Evolutionary conservation across 768 basidiomycete genomes (phyloP), one percentile per base, ranked within the genome.

Genomic region (Suillus hirtellus): DNA sequence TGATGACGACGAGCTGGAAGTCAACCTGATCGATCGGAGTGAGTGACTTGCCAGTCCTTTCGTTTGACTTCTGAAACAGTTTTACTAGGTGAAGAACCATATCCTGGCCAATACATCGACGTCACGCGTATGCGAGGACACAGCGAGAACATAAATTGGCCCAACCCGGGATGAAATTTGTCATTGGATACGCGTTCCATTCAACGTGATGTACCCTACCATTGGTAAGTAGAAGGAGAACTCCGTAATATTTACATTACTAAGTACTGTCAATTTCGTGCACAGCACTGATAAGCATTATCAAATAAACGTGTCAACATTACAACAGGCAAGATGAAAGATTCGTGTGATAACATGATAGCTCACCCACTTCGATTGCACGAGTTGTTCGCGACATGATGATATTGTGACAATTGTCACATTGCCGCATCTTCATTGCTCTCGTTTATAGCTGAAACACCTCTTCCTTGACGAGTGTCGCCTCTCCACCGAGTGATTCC

Each of bases 71-170:
- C 67, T 72, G 63, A 65, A 62, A 60, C 68, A 11, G 56, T 60
- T 37, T 61, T 65, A 31, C 50, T 68, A 91, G 91, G 83, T 69
- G 88, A 89, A 59, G 88, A 88, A 46, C 78, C 79, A 14, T 89
- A 86, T 80, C 89, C 89, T 0, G 87, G 87, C 8, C 85, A 90
- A 70, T 92, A 90, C 69, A 85, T 92, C 65, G 91, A 93, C 71
- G 78, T 93, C 19, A 91, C 85, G 12, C 82, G 84, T 35, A 80
- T 84, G 60, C 80, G 84, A 67, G 79, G 84, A 62, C 80, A 79
- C 54, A 81, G 84, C 47, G 85, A 87, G 69, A 76, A 76, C 49
- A 81, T 88, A 60, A 85, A 82, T 60, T 93, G 92, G 92, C 90
- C 90, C 11, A 78, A 89, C 62, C 91, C 91, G 0, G 81, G 80